Conservation (phyloP, 345 rosid species). For the Salix koriyanagi region DNA sequence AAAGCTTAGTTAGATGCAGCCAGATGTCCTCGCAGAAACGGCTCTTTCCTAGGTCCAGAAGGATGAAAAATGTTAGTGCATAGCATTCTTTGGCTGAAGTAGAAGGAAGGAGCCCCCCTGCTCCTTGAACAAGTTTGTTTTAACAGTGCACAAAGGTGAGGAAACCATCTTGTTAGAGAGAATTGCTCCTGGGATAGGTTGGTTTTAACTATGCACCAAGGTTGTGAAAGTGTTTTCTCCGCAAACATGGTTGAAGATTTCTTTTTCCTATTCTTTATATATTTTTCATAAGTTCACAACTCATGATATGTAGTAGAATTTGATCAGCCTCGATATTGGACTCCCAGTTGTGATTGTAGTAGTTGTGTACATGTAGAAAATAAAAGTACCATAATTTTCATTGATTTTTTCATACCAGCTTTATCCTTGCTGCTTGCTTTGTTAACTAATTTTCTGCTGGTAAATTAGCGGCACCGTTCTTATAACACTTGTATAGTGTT, state of each 20-base stretch:
- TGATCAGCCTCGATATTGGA: neutral
- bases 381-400: neutral
- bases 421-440: neutral
- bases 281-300: neutral
- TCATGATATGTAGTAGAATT: neutral
- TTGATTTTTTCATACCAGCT: neutral
- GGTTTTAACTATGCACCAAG: neutral
- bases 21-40: neutral
- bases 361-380: constrained; percentile 20
- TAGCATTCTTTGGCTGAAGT: neutral
- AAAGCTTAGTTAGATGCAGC: neutral
- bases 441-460: no score
- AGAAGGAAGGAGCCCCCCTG: neutral
- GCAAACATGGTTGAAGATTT: neutral
- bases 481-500: no score
- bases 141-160: neutral
- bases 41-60: neutral
- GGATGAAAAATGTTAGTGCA: neutral
- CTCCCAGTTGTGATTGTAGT: neutral
- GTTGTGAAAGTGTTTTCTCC: neutral
- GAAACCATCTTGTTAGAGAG: neutral
- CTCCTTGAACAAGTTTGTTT: neutral
- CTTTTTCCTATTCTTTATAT: neutral
- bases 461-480: no score
- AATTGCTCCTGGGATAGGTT: neutral